Evolutionary conservation across 345 rosid species (phyloP).

Genomic region (Heritiera littoralis): DNA sequence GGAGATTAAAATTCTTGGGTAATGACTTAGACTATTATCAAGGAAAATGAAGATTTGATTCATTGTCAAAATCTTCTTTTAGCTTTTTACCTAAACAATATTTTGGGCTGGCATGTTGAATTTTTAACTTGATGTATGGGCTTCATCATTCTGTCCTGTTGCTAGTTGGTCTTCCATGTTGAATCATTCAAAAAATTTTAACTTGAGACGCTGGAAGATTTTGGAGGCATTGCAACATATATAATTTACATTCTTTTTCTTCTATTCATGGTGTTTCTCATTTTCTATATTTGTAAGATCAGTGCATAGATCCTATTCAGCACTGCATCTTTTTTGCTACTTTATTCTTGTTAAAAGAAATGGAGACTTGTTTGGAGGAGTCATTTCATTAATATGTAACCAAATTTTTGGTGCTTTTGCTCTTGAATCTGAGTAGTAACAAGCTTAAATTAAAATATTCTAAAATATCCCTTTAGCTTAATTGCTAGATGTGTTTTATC

Average conservation of each 20-base stretch:
- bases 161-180: not conserved
- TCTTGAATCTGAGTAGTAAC: not conserved
- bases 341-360: not conserved
- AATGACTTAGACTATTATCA: not conserved
- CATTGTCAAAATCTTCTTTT: not conserved
- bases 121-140: not conserved
- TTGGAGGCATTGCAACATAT: not conserved
- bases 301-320: not conserved
- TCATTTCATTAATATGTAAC: not conserved
- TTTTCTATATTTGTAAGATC: not conserved
- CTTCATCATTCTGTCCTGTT: not conserved
- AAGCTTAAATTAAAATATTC: not conserved
- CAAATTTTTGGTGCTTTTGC: not conserved
- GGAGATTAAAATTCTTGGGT: not conserved
- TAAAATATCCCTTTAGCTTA: not conserved
- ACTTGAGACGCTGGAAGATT: not conserved
- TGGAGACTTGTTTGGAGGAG: not conserved
- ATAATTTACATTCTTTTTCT: not conserved
- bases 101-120: not conserved
- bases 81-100: not conserved
- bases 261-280: not conserved
- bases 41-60: constrained; percentile 8
- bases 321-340: not conserved
- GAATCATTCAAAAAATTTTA: not conserved
- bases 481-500: not conserved